These are phyloP conservation scores for Pichia sp. DNA, from an alignment of 1,139 yeast species.

Conservation along the genomic window DNA sequence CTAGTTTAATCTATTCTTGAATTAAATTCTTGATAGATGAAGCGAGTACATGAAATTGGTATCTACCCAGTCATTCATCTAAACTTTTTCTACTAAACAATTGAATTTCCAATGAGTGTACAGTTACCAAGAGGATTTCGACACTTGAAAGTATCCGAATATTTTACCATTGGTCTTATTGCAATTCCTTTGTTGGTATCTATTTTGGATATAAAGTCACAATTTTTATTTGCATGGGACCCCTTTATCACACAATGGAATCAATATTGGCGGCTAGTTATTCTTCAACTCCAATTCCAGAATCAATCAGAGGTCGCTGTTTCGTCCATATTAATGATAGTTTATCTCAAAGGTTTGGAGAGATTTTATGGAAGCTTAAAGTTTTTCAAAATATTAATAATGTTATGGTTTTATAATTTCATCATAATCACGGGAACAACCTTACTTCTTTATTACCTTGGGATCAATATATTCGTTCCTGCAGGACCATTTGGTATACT, in stretches of 20 bases:
- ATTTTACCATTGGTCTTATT: constrained; percentile 37
- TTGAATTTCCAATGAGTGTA: not conserved
- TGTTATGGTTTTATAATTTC: constrained; percentile 29
- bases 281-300: constrained; percentile 49
- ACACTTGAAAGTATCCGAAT: constrained; percentile 43
- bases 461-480: constrained; percentile 31
- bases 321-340: constrained; percentile 45
- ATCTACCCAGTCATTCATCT: too few relatives aligned
- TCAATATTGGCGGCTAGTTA: constrained; percentile 61
- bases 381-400: constrained; percentile 36
- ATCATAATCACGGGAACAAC: constrained; percentile 28
- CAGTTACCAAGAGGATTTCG: constrained; percentile 45
- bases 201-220: constrained; percentile 48
- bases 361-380: constrained; percentile 57
- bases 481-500: constrained; percentile 63
- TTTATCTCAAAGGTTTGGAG: constrained; percentile 52
- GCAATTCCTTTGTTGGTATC: constrained; percentile 46
- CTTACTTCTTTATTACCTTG: constrained; percentile 28
- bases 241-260: constrained; percentile 55
- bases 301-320: constrained; percentile 63
- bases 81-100: too few relatives aligned
- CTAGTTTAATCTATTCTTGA: too few relatives aligned
- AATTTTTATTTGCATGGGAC: constrained; percentile 44
- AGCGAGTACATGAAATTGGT: too few relatives aligned
- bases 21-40: too few relatives aligned